Base-by-base conservation (phyloP, 495 filamentous ascomycete species). In the Podospora appendiculata region DNA sequence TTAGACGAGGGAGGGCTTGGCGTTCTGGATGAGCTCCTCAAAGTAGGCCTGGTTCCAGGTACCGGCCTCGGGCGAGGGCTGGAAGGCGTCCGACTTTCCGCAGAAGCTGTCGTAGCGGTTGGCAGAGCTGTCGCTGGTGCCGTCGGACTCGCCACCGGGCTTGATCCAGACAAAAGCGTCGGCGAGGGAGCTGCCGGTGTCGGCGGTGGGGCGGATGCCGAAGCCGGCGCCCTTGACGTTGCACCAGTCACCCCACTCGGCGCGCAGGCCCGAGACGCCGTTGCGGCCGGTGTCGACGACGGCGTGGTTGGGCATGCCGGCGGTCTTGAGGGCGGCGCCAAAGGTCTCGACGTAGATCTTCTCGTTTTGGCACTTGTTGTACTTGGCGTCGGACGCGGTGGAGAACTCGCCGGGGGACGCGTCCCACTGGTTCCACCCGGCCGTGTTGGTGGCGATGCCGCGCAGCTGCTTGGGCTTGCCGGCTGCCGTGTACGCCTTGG, bases 91-190 rank as follows among this genome's bases (percentile, higher is more conserved):
- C 42, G 69, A 63, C 61, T 76, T 75, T 47, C 86, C 85, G 60
- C 88, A 90, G 74, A 79, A 82, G 42, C 68, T 73, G 72, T 93
- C 88, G 66, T 87, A 93, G 35, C 87, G 78, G 53, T 63, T 56
- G 11, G 86, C 75, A 38, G 71, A 65, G 36, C 64, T 72, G 63
- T 90, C 73, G 48, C 76, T 81, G 47, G 87, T 90, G 57, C 88
- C 87, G 66, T 90, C 88, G 41, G 80, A 83, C 69, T 93, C 87
- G 58, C 87, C 88, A 60, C 88, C 88, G 49, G 86, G 87, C 80
- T 90, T 90, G 59, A 87, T 72, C 88, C 87, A 90, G 66, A 89
- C 85, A 70, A 90, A 89, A 43, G 87, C 84, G 66, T 90, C 86
- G 48, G 78, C 75, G 32, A 87, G 76, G 19, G 72, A 60, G 64